Evolutionary conservation across 1,284 basidiomycete genomes (phyloP), one percentile per base, ranked within the genome.

Genomic region (Sphaerobolus stellatus): DNA sequence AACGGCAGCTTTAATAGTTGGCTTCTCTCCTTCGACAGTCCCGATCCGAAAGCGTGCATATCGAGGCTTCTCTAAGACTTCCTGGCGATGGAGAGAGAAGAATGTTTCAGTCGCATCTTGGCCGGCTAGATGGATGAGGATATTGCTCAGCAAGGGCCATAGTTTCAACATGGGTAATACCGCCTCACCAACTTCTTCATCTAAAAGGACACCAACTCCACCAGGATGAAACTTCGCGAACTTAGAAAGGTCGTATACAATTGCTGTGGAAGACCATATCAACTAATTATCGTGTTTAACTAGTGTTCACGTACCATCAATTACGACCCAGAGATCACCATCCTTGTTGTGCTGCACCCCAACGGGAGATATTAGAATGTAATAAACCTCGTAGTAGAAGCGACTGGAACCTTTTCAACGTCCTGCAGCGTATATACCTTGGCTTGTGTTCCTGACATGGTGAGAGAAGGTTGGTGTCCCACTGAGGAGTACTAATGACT

Each of bases 21-120:
- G 72, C 64, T 81, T 70, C 70, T 90, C 82, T 38, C 82, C 87
- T 38, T 82, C 76, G 54, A 95, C 78, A 41, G 75, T 72, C 46
- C 89, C 90, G 50, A 92, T 82, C 58, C 82, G 80, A 9, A 91
- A 76, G 24, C 88, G 82, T 45, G 75, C 67, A 65, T 90, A 92
- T 66, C 88, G 84, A 7, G 86, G 87, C 60, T 83, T 83, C 61
- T 78, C 73, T 49, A 94, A 80, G 14, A 94, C 80, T 62, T 94
- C 90, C 56, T 84, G 79, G 36, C 88, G 78, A 67, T 95, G 92
- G 44, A 95, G 79, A 46, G 86, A 83, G 64, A 86, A 94, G 75
- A 94, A 94, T 4, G 81, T 82, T 53, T 92, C 88, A 1, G 92
- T 94, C 4, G 88, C 90, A 66, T 94, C 92, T 67, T 89, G 78